Evolutionary conservation across 1,284 basidiomycete species (phyloP), one percentile per base, ranked within the genome.

Genomic region (Filobasidium uniguttulatum): DNA sequence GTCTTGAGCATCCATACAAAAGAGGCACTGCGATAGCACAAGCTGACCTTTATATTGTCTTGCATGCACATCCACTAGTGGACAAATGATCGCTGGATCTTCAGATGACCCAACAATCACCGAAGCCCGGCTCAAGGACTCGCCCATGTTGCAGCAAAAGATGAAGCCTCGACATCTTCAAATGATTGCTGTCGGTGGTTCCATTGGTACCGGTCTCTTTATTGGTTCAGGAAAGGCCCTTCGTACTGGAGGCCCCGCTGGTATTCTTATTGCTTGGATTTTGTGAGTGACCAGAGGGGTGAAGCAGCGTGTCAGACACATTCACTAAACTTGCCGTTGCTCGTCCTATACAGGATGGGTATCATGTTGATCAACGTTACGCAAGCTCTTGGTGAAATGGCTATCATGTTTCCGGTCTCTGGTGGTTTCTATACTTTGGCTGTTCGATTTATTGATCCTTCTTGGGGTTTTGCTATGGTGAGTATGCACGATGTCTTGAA

Each of bases 181-280:
- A 49, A 67, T 66, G 60, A 64, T 69, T 26, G 44, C 49, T 14
- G 47, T 48, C 43, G 53, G 48, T 35, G 48, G 45, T 36, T 56
- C 49, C 33, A 56, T 49, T 53, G 49, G 44, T 30, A 56, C 36
- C 17, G 70, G 57, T 56, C 55, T 66, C 34, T 63, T 62, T 46
- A 65, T 75, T 48, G 73, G 73, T 52, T 69, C 69, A 7, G 73
- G 73, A 23, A 55, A 57, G 23, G 70, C 73, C 10, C 66, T 75
- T 10, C 53, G 57, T 7, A 63, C 51, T 2, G 74, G 73, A 48
- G 75, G 75, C 26, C 74, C 74, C 1, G 68, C 66, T 17, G 71
- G 68, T 63, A 58, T 69, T 56, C 53, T 75, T 17, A 57, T 68
- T 20, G 66, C 64, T 5, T 68, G 65, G 66, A 57, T 63, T 29